phyloP scores from a whole-genome alignment of 108 stramenopile genomes.

The Fragilariopsis cylindrus region DNA sequence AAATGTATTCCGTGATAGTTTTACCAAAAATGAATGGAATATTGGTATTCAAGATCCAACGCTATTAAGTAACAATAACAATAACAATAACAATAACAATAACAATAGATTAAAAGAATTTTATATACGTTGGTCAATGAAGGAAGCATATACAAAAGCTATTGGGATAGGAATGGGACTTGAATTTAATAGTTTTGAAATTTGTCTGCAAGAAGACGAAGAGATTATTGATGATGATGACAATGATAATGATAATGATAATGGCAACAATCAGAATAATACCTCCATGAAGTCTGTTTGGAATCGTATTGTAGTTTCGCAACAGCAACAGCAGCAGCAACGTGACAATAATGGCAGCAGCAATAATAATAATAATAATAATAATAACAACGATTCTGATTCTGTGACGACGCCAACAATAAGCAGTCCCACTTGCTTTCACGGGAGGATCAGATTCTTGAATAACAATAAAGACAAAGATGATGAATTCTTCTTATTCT shows the following conservation, averaged over 20 bases:
- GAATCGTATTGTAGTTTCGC: not conserved
- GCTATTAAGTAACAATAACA: slow-evolving; percentile 1
- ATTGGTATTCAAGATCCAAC: slow-evolving; percentile 29
- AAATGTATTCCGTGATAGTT: slow-evolving; percentile 48
- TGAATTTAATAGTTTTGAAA: slow-evolving; percentile 64
- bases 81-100: slow-evolving; percentile 17
- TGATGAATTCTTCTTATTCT: slow-evolving; percentile 15
- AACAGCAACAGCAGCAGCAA: not conserved
- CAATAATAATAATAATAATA: not conserved
- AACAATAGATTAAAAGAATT: slow-evolving; percentile 52
- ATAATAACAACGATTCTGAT: not conserved
- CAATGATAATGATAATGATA: not conserved
- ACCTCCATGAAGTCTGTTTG: not conserved
- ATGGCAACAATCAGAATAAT: not conserved
- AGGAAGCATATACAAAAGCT: slow-evolving; percentile 87
- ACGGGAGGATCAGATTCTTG: not conserved
- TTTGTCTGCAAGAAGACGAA: slow-evolving; percentile 3
- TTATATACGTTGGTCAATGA: slow-evolving; percentile 79
- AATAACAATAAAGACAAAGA: not conserved
- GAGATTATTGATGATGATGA: not conserved
- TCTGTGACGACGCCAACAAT: too few relatives aligned
- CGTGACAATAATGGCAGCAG: not conserved
- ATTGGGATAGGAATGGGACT: slow-evolving; percentile 71
- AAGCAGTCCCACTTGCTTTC: not conserved
- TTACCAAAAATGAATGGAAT: slow-evolving; percentile 67